A percentile compares a stretch with the other conserved stretches of the same genome.
These are phyloP conservation scores for Nelumbo lutea DNA, from an alignment of 164 flowering plant species.

Conservation along the genomic window DNA sequence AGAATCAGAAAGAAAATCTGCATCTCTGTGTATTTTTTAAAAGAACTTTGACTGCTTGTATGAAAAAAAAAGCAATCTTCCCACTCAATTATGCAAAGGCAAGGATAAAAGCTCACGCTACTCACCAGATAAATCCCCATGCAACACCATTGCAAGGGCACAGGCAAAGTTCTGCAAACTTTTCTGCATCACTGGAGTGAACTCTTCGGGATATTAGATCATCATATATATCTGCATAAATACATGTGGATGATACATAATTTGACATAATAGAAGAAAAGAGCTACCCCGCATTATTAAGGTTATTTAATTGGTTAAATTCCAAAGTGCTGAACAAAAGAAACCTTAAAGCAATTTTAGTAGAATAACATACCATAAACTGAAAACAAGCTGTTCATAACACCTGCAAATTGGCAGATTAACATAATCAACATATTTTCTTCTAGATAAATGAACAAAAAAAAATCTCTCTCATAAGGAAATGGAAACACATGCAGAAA, in stretches of 20 bases:
- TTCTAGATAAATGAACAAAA: neutral
- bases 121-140: constrained; percentile 90
- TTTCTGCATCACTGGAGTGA: constrained; percentile 87
- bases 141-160: constrained; percentile 81
- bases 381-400: constrained; percentile 92
- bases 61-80: too few species aligned
- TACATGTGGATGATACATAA: neutral
- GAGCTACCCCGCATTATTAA: neutral
- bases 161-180: constrained; percentile 86
- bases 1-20: neutral
- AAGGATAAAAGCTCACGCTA: too few species aligned
- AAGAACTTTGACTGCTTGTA: too few species aligned
- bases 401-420: constrained; percentile 47
- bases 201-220: constrained; percentile 88
- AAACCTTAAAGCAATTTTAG: neutral
- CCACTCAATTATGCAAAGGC: too few species aligned
- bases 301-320: neutral
- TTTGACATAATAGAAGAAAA: neutral
- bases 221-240: constrained; percentile 75
- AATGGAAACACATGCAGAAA: neutral
- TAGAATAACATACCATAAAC: constrained; percentile 54
- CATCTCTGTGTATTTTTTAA: neutral
- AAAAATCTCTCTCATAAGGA: neutral
- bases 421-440: constrained; percentile 5
- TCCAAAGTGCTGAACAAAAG: neutral